Percentiles rank a stretch among this genome's conserved stretches.
These are phyloP conservation scores for Collybiopsis luxurians DNA, from an alignment of 768 basidiomycete genomes.

Conservation along the genomic window DNA sequence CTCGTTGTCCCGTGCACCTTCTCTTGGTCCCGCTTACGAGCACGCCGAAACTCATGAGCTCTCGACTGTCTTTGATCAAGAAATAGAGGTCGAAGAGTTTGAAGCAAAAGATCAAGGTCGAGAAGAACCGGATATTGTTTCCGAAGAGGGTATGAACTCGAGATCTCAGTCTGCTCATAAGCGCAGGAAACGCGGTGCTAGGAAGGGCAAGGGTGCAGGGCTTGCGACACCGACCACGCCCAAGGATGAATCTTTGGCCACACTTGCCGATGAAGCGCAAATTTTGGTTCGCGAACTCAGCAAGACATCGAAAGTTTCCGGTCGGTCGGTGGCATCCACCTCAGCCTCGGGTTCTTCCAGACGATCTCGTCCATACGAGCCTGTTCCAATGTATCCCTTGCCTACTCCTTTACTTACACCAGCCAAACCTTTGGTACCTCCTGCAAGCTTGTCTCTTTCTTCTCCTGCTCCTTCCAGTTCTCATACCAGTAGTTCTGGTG, in stretches of 20 bases:
- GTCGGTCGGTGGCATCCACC: conserved; percentile 28
- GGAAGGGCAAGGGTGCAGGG: conserved; percentile 73
- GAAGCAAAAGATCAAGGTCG: conserved; percentile 23
- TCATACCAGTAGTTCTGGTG: conserved; percentile 33
- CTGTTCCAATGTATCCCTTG: conserved; percentile 43
- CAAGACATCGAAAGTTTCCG: conserved; percentile 52
- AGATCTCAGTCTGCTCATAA: conserved; percentile 73
- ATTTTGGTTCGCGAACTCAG: conserved; percentile 83
- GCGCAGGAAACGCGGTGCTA: conserved; percentile 79
- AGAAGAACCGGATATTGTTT: conserved; percentile 33
- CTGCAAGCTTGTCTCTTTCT: conserved; percentile 21
- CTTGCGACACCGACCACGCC: conserved; percentile 29
- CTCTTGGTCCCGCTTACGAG: conserved; percentile 41
- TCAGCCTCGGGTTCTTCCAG: conserved; percentile 24
- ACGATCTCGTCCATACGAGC: conserved; percentile 36
- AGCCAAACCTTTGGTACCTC: conserved; percentile 17
- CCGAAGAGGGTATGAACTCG: conserved; percentile 40
- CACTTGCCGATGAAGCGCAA: conserved; percentile 79
- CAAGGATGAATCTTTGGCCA: conserved; percentile 59
- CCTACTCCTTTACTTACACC: conserved; percentile 22
- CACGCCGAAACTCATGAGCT: conserved; percentile 36
- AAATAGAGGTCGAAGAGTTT: conserved; percentile 41
- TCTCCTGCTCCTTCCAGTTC: conserved; percentile 20
- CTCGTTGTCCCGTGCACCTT: conserved; percentile 62
- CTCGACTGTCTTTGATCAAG: conserved; percentile 56